These are phyloP conservation scores for Aquilaria malaccensis DNA, from an alignment of 345 rosid genomes.

Conservation along the genomic window DNA sequence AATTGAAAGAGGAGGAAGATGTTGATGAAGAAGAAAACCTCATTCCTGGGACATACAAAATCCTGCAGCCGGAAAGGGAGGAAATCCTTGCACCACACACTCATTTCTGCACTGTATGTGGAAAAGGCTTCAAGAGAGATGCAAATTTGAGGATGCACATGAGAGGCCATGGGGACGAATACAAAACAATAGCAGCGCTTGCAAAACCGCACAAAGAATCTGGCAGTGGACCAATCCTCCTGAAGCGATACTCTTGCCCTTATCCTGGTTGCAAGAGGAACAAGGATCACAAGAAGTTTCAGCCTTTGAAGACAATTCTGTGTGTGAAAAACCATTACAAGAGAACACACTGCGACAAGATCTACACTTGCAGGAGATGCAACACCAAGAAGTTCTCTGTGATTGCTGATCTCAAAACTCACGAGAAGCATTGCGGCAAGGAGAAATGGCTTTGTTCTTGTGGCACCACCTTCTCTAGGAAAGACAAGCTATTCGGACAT, in stretches of 20 bases:
- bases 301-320: constrained; percentile 82
- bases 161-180: constrained; percentile 99
- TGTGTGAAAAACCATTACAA: constrained; percentile 97
- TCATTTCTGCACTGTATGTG: constrained; percentile 91
- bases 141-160: constrained; percentile 97
- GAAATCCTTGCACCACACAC: constrained; percentile 99
- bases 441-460: constrained; percentile 99
- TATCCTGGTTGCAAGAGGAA: constrained; percentile 90
- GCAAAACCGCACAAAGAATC: constrained; percentile 84
- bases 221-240: constrained; percentile 47
- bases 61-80: constrained; percentile 88
- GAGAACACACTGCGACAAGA: constrained; percentile 95
- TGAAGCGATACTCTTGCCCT: constrained; percentile 96
- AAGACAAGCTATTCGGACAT: constrained; percentile 97
- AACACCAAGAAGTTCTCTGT: constrained; percentile 92
- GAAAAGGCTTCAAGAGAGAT: constrained; percentile 97
- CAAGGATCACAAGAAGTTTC: constrained; percentile 96
- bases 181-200: constrained; percentile 88
- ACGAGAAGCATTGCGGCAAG: constrained; percentile 97
- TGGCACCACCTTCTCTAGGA: constrained; percentile 93
- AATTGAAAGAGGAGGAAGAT: constrained; percentile 87
- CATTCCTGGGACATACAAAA: constrained; percentile 90
- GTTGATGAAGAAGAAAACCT: constrained; percentile 88
- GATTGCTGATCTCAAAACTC: constrained; percentile 93
- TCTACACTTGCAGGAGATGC: constrained; percentile 87